Base-by-base conservation (phyloP, 2,329 filamentous ascomycete species). In the Colletotrichum shisoi region DNA sequence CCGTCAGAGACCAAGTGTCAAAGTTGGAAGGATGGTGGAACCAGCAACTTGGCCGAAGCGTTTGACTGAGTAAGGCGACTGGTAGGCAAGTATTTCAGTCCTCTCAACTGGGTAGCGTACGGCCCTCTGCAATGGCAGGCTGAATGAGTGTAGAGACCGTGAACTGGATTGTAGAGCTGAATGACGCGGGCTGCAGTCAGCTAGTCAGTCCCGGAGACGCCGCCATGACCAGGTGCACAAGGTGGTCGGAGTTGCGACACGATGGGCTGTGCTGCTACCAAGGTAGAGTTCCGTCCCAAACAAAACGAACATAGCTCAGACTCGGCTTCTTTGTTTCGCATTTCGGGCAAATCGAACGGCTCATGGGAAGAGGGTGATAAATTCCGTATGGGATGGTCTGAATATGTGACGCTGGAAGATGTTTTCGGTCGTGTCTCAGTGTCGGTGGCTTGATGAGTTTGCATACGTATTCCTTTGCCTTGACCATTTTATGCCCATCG, bases 351-450 rank as follows among this genome's bases (percentile, higher is more conserved):
- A 15, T 42, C 17, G 21, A 61, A 40, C 49, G 13, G 19, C 11
- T 21, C 19, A 15, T 31, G 44, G 34, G 21, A 21, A 45, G 15
- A 19, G 49, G 19, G 34, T 6, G 17, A 24, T 27, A 46, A 67
- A 63, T 39, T 67, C 51, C 57, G 63, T 62, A 34, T 57, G 44
- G 37, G 39, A 40, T 31, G 59, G 31, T 67, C 63, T 53, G 59
- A 67, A 57, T 46, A 63, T 48, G n/a, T 57, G 63, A 62, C 51
- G 46, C 63, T 39, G 45, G 15, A 46, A 19, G 19, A 40, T 57
- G 63, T 63, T 67, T 67, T 67, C 63, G 27, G 59, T 45, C 52
- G 52, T 63, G 63, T 67, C 63, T 67, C 63, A 63, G 63, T 57
- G 27, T 51, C 31, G 19, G 56, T n/a, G 37, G 51, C 45, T 63